Evolutionary conservation across 2,329 filamentous ascomycete species (phyloP).

Genomic region (Verticillium isaacii): DNA sequence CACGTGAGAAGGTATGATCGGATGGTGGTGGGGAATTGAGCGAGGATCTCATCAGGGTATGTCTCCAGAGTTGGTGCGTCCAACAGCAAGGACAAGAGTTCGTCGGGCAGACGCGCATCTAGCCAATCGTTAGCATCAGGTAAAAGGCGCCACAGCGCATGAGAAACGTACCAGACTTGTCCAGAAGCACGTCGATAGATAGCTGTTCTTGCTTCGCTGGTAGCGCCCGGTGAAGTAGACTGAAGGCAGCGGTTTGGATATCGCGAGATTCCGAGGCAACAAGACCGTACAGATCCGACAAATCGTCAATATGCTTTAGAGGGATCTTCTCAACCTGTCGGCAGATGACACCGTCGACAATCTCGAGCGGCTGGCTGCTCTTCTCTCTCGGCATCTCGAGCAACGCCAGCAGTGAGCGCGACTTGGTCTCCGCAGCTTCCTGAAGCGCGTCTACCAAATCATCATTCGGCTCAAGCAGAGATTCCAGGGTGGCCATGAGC

Average conservation of each 20-base stretch:
- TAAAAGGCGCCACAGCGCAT: accelerated
- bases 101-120: conserved; percentile 71
- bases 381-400: conserved; percentile 48
- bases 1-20: conserved; percentile 83
- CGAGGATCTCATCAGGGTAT: conserved; percentile 60
- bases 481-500: conserved; percentile 59
- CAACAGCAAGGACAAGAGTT: conserved; percentile 77
- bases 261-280: conserved; percentile 70
- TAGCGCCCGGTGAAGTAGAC: conserved; percentile 74
- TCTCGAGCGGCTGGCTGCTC: conserved; percentile 61
- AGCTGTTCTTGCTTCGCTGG: conserved; percentile 74
- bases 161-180: conserved; percentile 52
- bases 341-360: conserved; percentile 71
- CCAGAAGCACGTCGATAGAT: conserved; percentile 70
- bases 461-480: conserved; percentile 72
- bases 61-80: conserved; percentile 69
- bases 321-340: conserved; percentile 64
- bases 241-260: conserved; percentile 77
- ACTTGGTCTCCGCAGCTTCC: conserved; percentile 51
- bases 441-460: conserved; percentile 74
- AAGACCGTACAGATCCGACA: conserved; percentile 68
- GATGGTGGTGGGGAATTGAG: conserved; percentile 63
- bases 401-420: conserved; percentile 55
- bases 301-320: conserved; percentile 54
- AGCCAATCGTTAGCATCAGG: background rate